phyloP scores from a whole-genome alignment of 768 basidiomycete genomes.

The Strobilomyces confusus region DNA sequence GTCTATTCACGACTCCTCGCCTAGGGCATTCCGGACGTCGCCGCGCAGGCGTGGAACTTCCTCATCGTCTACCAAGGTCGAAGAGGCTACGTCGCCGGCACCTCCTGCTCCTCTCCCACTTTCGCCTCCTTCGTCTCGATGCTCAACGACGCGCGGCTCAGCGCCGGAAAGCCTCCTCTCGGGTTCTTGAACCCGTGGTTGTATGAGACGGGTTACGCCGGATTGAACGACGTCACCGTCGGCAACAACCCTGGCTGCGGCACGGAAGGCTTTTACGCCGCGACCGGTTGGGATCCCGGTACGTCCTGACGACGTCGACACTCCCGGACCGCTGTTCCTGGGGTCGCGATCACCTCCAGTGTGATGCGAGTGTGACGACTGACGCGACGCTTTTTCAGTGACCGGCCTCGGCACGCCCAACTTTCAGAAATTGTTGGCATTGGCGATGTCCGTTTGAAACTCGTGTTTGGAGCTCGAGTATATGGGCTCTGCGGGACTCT shows the following conservation, averaged over 20 bases:
- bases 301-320: constrained; percentile 11
- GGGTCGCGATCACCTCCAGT: too few relatives aligned
- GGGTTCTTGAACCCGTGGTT: constrained; percentile 67
- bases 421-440: background rate
- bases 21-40: constrained; percentile 62
- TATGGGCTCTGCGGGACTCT: too few relatives aligned
- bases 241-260: constrained; percentile 61
- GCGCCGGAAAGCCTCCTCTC: constrained; percentile 39
- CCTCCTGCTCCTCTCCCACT: constrained; percentile 61
- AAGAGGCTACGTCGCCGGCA: constrained; percentile 46
- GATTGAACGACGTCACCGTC: constrained; percentile 54
- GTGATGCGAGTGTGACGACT: too few relatives aligned
- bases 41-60: constrained; percentile 54
- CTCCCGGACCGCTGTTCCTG: too few relatives aligned
- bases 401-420: background rate
- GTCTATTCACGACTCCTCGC: too few relatives aligned
- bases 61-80: constrained; percentile 43
- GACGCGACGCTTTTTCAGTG: too few relatives aligned
- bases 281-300: constrained; percentile 62
- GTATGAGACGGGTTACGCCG: constrained; percentile 36
- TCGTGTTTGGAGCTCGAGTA: too few relatives aligned
- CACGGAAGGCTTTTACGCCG: constrained; percentile 59
- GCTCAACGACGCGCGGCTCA: constrained; percentile 59
- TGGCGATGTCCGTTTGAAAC: background rate
- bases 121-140: constrained; percentile 63